Evolutionary conservation across 2,329 filamentous ascomycete genomes (phyloP).

Genomic region (Neofusicoccum ribis): DNA sequence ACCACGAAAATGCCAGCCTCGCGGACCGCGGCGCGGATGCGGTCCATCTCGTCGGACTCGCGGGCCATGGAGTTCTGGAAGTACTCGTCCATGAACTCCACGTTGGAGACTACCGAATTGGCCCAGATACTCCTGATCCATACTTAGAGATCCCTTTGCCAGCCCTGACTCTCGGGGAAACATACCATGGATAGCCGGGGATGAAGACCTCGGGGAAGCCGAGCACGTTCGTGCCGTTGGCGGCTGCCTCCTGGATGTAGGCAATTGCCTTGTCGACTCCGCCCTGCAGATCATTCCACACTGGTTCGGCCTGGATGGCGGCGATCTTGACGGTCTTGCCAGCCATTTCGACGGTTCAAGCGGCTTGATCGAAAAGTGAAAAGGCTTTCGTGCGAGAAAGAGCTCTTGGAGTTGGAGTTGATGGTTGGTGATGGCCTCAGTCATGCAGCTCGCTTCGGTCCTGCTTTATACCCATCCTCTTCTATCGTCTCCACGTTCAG

Average conservation of each 20-base stretch:
- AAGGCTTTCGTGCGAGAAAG: not conserved
- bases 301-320: slow-evolving; percentile 61
- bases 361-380: not conserved
- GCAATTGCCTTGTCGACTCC: slow-evolving; percentile 58
- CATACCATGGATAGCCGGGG: slow-evolving; percentile 50
- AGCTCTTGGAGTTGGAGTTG: too few species aligned
- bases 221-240: slow-evolving; percentile 56
- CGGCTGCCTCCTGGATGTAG: slow-evolving; percentile 58
- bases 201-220: slow-evolving; percentile 52
- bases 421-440: too few species aligned
- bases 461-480: not conserved
- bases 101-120: slow-evolving; percentile 42
- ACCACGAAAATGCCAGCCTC: slow-evolving; percentile 37
- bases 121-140: not conserved
- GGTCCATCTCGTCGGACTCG: slow-evolving; percentile 45
- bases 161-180: not conserved
- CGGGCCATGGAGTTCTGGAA: slow-evolving; percentile 46
- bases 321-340: slow-evolving; percentile 37
- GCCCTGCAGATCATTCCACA: slow-evolving; percentile 59
- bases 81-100: slow-evolving; percentile 41
- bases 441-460: not conserved
- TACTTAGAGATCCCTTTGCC: not conserved
- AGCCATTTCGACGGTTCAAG: not conserved
- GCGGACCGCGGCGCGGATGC: slow-evolving; percentile 40
- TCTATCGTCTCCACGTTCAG: not conserved